Evolutionary conservation across 768 basidiomycete species (phyloP), one percentile per base, ranked within the genome.

Genomic region (Nevesoporus exiguus): DNA sequence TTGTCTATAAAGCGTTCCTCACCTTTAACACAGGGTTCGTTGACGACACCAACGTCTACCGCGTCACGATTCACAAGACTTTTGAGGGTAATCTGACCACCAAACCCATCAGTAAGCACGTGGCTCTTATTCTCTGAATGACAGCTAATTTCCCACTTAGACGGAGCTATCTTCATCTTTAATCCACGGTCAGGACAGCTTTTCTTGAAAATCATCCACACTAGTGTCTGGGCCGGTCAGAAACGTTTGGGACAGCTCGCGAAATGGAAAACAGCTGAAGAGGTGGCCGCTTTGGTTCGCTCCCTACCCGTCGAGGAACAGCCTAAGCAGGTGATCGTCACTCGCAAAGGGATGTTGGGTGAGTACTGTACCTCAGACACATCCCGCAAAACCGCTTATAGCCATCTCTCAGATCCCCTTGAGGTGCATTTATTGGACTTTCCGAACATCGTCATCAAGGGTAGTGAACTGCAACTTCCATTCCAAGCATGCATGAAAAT

Each of bases 401-500:
- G n/a, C 36, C 5, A 30, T 56, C 4, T 43, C 19, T 17, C 57
- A 89, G 90, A 93, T 71, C 91, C 92, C 36, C 84, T 98, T 51
- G 97, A 98, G 78, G 97, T 98, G 55, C 97, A 98, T 70, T 82
- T 98, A 71, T 85, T 99, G 58, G 97, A 99, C 75, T 99, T 99
- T 87, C 97, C 97, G 48, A 99, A 99, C 74, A 99, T 99, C 61
- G 97, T 99, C 72, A 99, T 99, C 79, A 98, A 98, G 76, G 97
- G 97, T 54, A 94, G 91, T 61, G 97, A 99, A 71, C 77, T 99
- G 45, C 97, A 99, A 65, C 77, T 98, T 53, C 97, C 97, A 0
- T 99, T 99, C 94, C 96, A 98, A 74, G 96, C 97, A 15, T 96
- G 94, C 63, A 94, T 99, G 92, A 98, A 98, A 79, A 95, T 98